These are phyloP conservation scores for Metschnikowia koreensis DNA, from an alignment of 805 yeast genomes.

Conservation along the genomic window DNA sequence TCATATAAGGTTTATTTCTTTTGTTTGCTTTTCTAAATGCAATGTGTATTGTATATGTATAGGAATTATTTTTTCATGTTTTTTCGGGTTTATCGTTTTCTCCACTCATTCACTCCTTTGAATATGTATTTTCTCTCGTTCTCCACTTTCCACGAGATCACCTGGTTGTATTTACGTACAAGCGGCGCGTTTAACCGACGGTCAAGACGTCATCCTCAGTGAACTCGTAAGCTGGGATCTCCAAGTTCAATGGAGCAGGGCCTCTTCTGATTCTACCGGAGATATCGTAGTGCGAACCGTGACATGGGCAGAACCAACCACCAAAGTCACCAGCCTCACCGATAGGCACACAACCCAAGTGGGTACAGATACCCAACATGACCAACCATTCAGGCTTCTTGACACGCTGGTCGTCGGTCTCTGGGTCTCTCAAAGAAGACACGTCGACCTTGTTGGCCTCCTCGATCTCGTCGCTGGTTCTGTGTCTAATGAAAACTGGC, in stretches of 20 bases:
- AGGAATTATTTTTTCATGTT: conserved; percentile 1
- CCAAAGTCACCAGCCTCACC: conserved; percentile 99
- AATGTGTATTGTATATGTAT: conserved; percentile 12
- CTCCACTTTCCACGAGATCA: background rate
- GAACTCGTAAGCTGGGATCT: conserved; percentile 89
- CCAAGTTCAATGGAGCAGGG: conserved; percentile 99
- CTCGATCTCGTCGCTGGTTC: conserved; percentile 87
- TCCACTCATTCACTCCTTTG: conserved; percentile 1
- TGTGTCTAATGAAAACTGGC: conserved; percentile 99
- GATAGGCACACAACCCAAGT: conserved; percentile 99
- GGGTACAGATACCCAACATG: conserved; percentile 99
- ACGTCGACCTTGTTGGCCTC: conserved; percentile 90
- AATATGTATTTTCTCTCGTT: background rate
- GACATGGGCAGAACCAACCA: conserved; percentile 99
- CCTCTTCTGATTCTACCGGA: conserved; percentile 99
- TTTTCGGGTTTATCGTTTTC: background rate
- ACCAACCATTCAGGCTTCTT: conserved; percentile 97
- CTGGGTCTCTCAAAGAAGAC: conserved; percentile 85
- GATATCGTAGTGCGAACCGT: conserved; percentile 99
- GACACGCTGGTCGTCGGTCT: conserved; percentile 89
- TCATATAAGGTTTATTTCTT: background rate
- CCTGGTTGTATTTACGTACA: background rate
- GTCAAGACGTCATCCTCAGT: conserved; percentile 73
- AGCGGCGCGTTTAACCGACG: conserved; percentile 63
- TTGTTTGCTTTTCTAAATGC: conserved; percentile 6